Conservation (phyloP, 1,284 basidiomycete genomes). For the Exobasidium cylindrosporum region DNA sequence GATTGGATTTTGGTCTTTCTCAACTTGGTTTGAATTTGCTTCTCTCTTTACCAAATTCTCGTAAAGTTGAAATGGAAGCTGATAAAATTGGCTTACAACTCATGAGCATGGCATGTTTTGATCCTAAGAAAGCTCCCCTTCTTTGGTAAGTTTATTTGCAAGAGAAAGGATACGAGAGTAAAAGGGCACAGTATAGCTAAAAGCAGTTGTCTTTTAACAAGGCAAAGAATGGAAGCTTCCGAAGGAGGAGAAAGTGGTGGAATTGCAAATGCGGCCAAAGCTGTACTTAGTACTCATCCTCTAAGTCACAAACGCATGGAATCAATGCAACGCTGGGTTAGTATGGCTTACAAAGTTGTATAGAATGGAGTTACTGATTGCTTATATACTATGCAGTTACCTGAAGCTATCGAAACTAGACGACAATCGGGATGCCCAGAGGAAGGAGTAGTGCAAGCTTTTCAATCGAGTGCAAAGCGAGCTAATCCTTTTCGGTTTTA, state of each 20-base stretch:
- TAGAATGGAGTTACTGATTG: no score
- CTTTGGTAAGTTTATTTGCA: conserved; percentile 25
- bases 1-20: conserved; percentile 38
- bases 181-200: neutral
- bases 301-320: conserved; percentile 34
- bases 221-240: neutral
- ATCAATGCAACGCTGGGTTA: conserved; percentile 41
- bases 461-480: neutral
- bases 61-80: conserved; percentile 78
- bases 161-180: no score
- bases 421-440: neutral
- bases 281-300: conserved; percentile 41
- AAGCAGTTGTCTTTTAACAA: neutral
- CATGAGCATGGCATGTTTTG: conserved; percentile 67
- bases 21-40: conserved; percentile 61
- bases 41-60: conserved; percentile 74
- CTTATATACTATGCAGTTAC: neutral
- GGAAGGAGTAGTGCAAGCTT: neutral
- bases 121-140: conserved; percentile 66
- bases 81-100: conserved; percentile 37
- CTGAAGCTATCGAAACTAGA: neutral
- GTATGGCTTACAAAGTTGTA: no score
- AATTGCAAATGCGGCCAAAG: conserved; percentile 8
- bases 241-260: neutral
- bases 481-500: neutral